Evolutionary conservation across 2,329 filamentous ascomycete genomes (phyloP), one percentile per base, ranked within the genome.

Genomic region (Sporothrix curviconia): DNA sequence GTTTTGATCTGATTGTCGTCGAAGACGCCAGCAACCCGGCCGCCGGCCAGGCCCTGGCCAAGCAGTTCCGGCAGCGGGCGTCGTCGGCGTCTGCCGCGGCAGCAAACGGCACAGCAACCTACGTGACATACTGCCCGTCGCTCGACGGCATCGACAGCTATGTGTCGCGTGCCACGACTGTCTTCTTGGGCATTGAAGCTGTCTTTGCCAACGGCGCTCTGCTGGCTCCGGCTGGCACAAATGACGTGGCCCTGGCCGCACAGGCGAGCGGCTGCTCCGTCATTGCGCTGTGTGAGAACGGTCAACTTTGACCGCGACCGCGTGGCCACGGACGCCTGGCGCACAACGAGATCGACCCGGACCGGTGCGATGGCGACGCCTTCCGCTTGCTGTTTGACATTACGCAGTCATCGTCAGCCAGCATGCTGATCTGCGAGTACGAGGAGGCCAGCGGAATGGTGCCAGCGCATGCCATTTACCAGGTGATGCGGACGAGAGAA

Each of bases 161-260:
- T 44, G 81, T 96, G 54, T 82, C 84, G 61, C 68, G 71, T 43
- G 73, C 78, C 2, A 88, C 85, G 7, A 85, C 86, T 65, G 85
- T 94, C 9, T 82, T 97, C 53, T 78, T 99, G 1, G 92, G 91
- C 12, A 91, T 92, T 4, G 92, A 96, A 69, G 89, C 90, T 39
- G 94, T 99, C 84, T 94, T 96, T 74, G 92, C 89, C 64, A 97
- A 97, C 71, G 94, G 94, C 7, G 83, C 89, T 34, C 80, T 99
- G 65, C 95, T 95, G 71, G 92, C 89, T 4, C 84, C 91, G 19
- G 84, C 90, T 9, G 94, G 94, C 60, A 96, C 92, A 3, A 90
- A 89, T 24, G 83, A 94, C 59, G 81, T 97, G 9, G 92, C 92
- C 17, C 87, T 94, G 76, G 84, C 87, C 0, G 92, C 92, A 6